Evolutionary conservation across 1,139 yeast genomes (phyloP).

Genomic region (Keqinozyma sinolaborantium): DNA sequence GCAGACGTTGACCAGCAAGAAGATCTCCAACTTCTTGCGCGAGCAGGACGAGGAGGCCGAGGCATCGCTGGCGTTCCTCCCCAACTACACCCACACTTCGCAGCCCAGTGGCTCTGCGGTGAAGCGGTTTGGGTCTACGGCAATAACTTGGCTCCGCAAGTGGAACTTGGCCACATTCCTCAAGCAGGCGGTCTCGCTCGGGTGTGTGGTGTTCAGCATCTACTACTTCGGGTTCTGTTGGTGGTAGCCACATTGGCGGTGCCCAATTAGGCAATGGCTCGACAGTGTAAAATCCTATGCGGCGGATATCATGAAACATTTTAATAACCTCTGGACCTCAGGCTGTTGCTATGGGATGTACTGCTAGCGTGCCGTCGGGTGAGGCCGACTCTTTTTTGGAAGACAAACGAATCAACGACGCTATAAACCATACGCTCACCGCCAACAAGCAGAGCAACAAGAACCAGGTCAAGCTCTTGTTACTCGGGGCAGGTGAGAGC

Average conservation of each 20-base stretch:
- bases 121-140: neutral
- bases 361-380: constrained; percentile 49
- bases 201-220: constrained; percentile 12
- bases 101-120: neutral
- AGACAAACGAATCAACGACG: constrained; percentile 55
- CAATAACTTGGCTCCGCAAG: neutral
- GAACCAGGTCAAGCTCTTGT: constrained; percentile 58
- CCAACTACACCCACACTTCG: constrained; percentile 5
- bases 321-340: neutral
- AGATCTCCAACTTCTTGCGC: constrained; percentile 19
- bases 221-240: constrained; percentile 18
- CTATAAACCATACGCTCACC: constrained; percentile 63
- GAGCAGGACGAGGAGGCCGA: constrained; percentile 16
- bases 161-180: constrained; percentile 7
- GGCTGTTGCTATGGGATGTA: constrained; percentile 57
- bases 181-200: constrained; percentile 16
- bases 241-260: neutral
- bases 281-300: constrained; percentile 9
- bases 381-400: constrained; percentile 52
- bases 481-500: constrained; percentile 93
- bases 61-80: constrained; percentile 2
- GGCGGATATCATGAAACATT: constrained; percentile 3
- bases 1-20: constrained; percentile 10
- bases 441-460: constrained; percentile 47
- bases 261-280: neutral